These are phyloP conservation scores for Dendryphion nanum DNA, from an alignment of 2,329 filamentous ascomycete genomes.

Conservation along the genomic window DNA sequence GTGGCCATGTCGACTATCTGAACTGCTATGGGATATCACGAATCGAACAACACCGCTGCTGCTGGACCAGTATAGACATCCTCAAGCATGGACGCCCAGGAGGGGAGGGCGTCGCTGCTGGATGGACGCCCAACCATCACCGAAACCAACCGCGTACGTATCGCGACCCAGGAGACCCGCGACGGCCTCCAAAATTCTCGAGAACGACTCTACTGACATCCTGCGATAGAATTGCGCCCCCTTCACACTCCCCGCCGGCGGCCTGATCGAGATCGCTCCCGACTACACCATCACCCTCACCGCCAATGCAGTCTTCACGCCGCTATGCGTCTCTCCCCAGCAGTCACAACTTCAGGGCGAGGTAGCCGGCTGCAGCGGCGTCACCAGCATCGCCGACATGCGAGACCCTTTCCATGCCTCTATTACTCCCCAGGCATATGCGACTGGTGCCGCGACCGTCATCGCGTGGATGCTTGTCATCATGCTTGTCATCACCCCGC, in stretches of 20 bases:
- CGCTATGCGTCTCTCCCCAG: conserved; percentile 49
- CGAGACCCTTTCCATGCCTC: conserved; percentile 91
- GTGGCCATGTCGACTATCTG: conserved; percentile 19
- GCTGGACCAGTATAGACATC: conserved; percentile 33
- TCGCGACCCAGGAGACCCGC: conserved; percentile 3
- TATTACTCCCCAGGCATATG: conserved; percentile 89
- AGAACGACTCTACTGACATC: conserved; percentile 18
- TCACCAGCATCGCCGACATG: conserved; percentile 61
- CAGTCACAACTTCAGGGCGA: conserved; percentile 35
- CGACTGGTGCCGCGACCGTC: conserved; percentile 85
- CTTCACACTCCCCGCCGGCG: conserved; percentile 60
- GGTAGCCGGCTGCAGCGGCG: conserved; percentile 40
- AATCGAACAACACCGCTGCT: conserved; percentile 22
- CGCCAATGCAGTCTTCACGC: conserved; percentile 59
- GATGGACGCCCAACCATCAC: conserved; percentile 26
- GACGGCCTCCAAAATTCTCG: background rate
- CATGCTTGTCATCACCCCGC: conserved; percentile 91
- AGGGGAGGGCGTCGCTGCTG: conserved; percentile 19
- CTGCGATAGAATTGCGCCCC: conserved; percentile 56
- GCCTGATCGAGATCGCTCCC: conserved; percentile 53
- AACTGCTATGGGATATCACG: conserved; percentile 26
- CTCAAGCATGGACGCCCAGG: conserved; percentile 31
- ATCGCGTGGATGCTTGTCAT: conserved; percentile 90
- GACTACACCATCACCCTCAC: conserved; percentile 60
- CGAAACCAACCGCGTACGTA: conserved; percentile 30